phyloP scores from a whole-genome alignment of 257 asterid genomes.

The Lycium ferocissimum region DNA sequence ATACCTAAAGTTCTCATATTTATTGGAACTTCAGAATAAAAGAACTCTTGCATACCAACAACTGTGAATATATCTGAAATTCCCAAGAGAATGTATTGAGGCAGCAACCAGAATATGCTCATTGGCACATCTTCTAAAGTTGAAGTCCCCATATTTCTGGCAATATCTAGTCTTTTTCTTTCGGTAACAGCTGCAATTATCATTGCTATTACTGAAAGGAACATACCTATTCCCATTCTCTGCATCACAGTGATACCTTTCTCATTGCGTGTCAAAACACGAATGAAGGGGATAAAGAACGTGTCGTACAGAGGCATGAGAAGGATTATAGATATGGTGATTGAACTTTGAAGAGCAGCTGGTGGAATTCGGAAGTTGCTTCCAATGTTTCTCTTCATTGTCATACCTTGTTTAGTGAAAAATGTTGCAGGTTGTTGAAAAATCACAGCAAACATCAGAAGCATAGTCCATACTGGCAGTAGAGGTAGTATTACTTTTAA shows the following conservation, averaged over 20 bases:
- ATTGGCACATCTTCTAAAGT: slow-evolving; percentile 45
- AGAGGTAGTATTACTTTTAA: slow-evolving; percentile 56
- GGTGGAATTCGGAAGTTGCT: slow-evolving; percentile 81
- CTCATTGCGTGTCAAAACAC: slow-evolving; percentile 58
- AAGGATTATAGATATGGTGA: slow-evolving; percentile 71
- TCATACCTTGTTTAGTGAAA: slow-evolving; percentile 96
- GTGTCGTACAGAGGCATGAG: slow-evolving; percentile 84
- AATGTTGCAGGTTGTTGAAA: slow-evolving; percentile 94
- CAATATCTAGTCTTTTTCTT: slow-evolving; percentile 51
- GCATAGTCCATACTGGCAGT: slow-evolving; percentile 82
- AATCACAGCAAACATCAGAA: slow-evolving; percentile 84
- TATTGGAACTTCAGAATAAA: slow-evolving; percentile 81
- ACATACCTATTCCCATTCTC: slow-evolving; percentile 92
- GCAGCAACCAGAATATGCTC: slow-evolving; percentile 88
- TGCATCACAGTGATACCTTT: slow-evolving; percentile 79
- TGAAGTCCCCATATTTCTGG: slow-evolving; percentile 12
- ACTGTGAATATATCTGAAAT: slow-evolving; percentile 93
- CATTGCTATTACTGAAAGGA: slow-evolving; percentile 82
- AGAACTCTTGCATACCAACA: slow-evolving; percentile 96
- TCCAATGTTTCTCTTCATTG: slow-evolving; percentile 75
- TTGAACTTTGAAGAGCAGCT: slow-evolving; percentile 95
- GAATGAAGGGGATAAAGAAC: slow-evolving; percentile 69
- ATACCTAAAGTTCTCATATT: slow-evolving; percentile 89
- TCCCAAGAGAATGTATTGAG: slow-evolving; percentile 84
- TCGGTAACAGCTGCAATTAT: slow-evolving; percentile 78